These are phyloP conservation scores for Kwoniella mangroviensis DNA, from an alignment of 768 basidiomycete species.

Conservation along the genomic window DNA sequence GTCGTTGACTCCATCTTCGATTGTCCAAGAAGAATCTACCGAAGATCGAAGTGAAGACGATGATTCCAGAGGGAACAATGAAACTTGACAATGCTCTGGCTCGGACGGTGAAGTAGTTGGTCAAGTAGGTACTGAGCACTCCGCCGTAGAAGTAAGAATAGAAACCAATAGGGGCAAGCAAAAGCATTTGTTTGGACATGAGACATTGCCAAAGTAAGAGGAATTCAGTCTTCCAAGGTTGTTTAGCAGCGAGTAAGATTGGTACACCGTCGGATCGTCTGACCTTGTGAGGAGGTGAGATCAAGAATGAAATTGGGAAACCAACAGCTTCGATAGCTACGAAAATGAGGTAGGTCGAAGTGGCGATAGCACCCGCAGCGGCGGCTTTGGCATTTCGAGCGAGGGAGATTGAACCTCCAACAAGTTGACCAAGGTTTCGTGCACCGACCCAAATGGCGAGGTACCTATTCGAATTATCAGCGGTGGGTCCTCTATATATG, in stretches of 20 bases:
- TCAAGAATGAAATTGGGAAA: conserved; percentile 25
- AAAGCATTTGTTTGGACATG: conserved; percentile 15
- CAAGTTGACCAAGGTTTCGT: conserved; percentile 27
- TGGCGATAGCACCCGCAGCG: conserved; percentile 25
- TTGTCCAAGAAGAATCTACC: conserved; percentile 27
- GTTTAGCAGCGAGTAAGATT: conserved; percentile 25
- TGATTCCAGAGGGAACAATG: conserved; percentile 26
- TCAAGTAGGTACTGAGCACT: conserved; percentile 26
- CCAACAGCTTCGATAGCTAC: conserved; percentile 30
- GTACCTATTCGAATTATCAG: too few relatives aligned
- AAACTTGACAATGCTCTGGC: conserved; percentile 37
- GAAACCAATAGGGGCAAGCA: conserved; percentile 27
- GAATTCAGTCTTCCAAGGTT: conserved; percentile 23
- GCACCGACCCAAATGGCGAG: conserved; percentile 27
- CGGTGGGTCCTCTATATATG: too few relatives aligned
- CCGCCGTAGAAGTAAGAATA: conserved; percentile 37
- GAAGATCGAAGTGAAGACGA: conserved; percentile 28
- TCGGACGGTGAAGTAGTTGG: conserved; percentile 31
- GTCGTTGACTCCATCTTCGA: conserved; percentile 16
- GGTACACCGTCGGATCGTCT: conserved; percentile 28
- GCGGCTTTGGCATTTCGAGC: conserved; percentile 23
- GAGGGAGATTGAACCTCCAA: conserved; percentile 22
- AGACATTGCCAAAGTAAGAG: conserved; percentile 9
- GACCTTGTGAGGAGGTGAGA: conserved; percentile 30
- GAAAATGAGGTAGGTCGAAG: conserved; percentile 32